These are phyloP conservation scores for Litchi chinensis DNA, from an alignment of 345 rosid species.

Conservation along the genomic window DNA sequence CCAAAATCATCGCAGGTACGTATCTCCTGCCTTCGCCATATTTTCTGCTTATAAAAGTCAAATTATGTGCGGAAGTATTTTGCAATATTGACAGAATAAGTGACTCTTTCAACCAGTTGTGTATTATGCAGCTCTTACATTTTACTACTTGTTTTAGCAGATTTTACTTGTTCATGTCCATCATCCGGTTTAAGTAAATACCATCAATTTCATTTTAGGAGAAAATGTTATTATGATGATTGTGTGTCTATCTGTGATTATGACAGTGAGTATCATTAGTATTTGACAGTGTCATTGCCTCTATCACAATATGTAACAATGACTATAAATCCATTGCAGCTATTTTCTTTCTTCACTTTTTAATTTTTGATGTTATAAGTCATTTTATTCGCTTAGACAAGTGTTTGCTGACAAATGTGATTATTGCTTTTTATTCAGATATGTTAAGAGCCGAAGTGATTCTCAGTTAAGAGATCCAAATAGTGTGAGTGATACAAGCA, in stretches of 20 bases:
- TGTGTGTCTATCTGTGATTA: neutral
- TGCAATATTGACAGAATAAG: neutral
- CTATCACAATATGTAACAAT: neutral
- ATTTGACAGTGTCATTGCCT: neutral
- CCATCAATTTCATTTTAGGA: neutral
- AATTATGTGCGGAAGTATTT: slow-evolving; percentile 8
- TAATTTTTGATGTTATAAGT: neutral
- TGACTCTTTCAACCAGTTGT: neutral
- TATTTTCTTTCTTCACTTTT: neutral
- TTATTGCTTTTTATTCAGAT: slow-evolving; percentile 51
- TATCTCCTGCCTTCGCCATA: slow-evolving; percentile 19
- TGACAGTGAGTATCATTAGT: neutral
- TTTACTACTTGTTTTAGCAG: slow-evolving; percentile 2
- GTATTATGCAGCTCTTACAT: neutral
- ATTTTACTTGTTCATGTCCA: too few relatives aligned
- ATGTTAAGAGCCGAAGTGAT: slow-evolving; percentile 93
- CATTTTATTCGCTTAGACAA: neutral
- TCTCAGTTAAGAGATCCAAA: slow-evolving; percentile 51
- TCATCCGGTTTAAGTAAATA: neutral
- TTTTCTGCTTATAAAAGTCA: slow-evolving; percentile 5
- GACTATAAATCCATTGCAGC: neutral
- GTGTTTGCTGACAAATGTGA: slow-evolving; percentile 7
- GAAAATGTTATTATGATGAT: neutral
- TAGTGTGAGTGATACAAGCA: slow-evolving; percentile 37
- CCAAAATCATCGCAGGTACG: slow-evolving; percentile 97